Conservation (phyloP, 176 grass and related monocot genomes). For the Tuctoria greenei region DNA sequence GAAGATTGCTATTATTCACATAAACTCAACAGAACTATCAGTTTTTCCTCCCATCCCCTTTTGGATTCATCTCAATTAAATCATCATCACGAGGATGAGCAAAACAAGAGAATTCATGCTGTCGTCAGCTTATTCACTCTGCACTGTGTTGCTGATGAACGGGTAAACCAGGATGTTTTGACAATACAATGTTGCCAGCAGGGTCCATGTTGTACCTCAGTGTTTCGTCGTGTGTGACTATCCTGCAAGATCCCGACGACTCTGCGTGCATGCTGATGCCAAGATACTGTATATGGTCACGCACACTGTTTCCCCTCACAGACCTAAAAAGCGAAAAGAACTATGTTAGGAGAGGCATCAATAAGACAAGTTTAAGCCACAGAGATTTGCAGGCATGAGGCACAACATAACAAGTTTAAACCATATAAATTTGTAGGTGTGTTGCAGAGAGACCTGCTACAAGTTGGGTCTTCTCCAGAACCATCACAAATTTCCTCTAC, state of each 20-base stretch:
- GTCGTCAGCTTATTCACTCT: constrained; percentile 35
- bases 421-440: not conserved
- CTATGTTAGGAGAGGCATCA: not conserved
- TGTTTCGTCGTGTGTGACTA: constrained; percentile 42
- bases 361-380: not conserved
- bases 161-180: constrained; percentile 41
- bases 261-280: constrained; percentile 63
- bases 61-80: not conserved
- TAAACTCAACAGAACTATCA: not conserved
- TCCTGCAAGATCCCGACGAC: constrained; percentile 59
- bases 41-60: not conserved
- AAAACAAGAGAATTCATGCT: not conserved
- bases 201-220: constrained; percentile 42
- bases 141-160: constrained; percentile 22
- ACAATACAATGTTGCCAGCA: constrained; percentile 49
- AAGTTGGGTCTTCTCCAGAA: constrained; percentile 82
- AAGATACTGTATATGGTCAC: constrained; percentile 67
- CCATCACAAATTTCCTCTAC: constrained; percentile 69
- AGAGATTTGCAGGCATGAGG: not conserved
- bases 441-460: constrained; percentile 57
- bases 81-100: not conserved
- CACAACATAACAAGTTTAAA: not conserved
- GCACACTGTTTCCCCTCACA: constrained; percentile 68
- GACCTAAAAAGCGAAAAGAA: constrained; percentile 47
- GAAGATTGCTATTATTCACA: constrained; percentile 12